Evolutionary conservation across 202 grass and related monocot species (phyloP).

Genomic region (Panicum virgatum): DNA sequence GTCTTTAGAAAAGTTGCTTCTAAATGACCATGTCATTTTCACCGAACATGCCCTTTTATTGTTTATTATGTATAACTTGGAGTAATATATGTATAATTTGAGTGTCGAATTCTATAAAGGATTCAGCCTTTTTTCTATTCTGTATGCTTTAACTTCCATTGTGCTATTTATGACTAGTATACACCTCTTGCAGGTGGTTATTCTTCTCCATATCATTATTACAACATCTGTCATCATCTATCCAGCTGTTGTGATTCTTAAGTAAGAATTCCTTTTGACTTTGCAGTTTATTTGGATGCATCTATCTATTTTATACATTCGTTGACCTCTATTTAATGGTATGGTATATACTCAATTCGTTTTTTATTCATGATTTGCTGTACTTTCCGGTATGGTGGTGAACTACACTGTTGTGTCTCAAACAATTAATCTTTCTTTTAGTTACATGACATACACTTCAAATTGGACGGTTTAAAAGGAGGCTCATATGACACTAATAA

Average conservation of each 20-base stretch:
- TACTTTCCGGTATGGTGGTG: neutral
- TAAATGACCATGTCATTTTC: neutral
- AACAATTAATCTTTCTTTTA: neutral
- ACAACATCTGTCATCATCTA: constrained; percentile 72
- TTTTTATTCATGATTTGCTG: constrained; percentile 17
- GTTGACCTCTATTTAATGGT: constrained; percentile 39
- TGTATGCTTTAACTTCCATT: neutral
- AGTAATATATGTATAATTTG: neutral
- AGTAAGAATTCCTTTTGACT: constrained; percentile 58
- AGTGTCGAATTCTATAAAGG: neutral
- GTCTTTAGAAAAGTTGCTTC: neutral
- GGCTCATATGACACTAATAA: neutral
- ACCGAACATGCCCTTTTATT: neutral
- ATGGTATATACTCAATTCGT: too few species aligned
- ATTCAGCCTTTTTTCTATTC: neutral
- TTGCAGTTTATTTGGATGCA: constrained; percentile 47
- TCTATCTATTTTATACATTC: constrained; percentile 45
- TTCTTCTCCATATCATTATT: constrained; percentile 72
- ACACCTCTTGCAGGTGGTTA: constrained; percentile 76
- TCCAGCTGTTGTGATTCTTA: constrained; percentile 91
- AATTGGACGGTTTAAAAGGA: neutral
- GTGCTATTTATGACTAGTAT: constrained; percentile 30
- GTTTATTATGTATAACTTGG: constrained; percentile 7
- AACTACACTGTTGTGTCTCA: constrained; percentile 22
- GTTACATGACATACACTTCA: neutral